Base-by-base conservation (phyloP, 2,329 filamentous ascomycete genomes). In the Cladophialophora immunda region DNA sequence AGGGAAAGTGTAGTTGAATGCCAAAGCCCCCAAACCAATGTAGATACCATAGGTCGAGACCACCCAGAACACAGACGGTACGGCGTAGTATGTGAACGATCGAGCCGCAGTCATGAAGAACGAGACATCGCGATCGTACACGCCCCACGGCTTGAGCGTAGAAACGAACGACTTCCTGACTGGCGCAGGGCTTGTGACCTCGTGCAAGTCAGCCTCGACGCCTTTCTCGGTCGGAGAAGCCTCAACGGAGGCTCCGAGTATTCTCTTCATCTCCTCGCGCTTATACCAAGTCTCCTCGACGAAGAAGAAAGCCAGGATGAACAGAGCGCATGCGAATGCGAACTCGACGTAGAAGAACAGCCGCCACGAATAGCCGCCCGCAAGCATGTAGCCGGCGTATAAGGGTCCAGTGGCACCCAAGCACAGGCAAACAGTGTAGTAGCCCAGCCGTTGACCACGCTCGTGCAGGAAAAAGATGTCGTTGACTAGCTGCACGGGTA, bases 331-430 rank as follows among this genome's bases (percentile, higher is more conserved):
- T 1, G 83, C 81, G 60, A 89, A 88, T 2, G 85, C 86, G 56
- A 86, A 81, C 68, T 84, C 82, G 62, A 88, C 86, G 73, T 87
- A 88, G 78, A 88, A 89, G 78, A 85, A 89, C 0, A 88, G 81
- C 17, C 84, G 79, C 86, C 86, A 89, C 6, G 85, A 86, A 71
- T 86, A 83, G 9, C 84, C 84, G 0, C 81, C 85, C 0, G 82
- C 81, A 6, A 89, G 82, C 86, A 89, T 88, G 74, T 88, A 88
- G 13, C 86, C 85, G 1, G 86, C 85, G 57, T 85, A 87, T 0
- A 89, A 77, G 0, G 86, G 85, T 0, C 85, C 85, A 1, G 70
- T 71, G 38, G 70, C 68, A 54, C 70, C 70, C 13, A 71, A 57
- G 50, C 70, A 71, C 4, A 71, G 58, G 54, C 60, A 72, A 81